Base-by-base conservation (phyloP, 164 flowering plant species). In the Santalum album region DNA sequence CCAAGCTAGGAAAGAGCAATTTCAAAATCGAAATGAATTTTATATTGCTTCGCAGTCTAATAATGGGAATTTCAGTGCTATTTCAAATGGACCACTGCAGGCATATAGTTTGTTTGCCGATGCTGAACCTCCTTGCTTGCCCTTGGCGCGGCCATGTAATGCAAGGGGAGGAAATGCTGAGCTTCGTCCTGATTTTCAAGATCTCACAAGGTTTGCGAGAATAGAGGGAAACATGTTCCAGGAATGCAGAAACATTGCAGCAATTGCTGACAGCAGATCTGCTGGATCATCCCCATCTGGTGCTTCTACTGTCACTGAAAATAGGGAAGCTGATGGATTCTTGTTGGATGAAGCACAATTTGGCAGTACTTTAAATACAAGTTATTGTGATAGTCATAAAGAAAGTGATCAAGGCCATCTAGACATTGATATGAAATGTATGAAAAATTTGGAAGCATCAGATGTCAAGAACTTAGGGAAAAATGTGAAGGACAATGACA, bases 1-100 rank as follows among this genome's bases (percentile, higher is more conserved):
- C 53, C 66, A 64, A 54, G 24, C 29, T 43, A 54, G 35, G 14
- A 53, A 42, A 43, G 21, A 49, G 57, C 69, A 43, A 22, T 48
- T 40, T 57, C 56, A 56, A 12, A 25, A 47, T 17, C 55, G 18
- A 36, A 48, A 42, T 36, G 47, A 49, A 34, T 35, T 34, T n/a
- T 25, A 49, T 18, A 25, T 12, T 25, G 58, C 24, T 53, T 35
- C 47, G 45, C 70, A 61, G 55, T 48, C 29, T 18, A 55, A 32
- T 25, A 53, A 26, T 40, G 48, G n/a, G 46, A 62, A 39, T 50
- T 36, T 55, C 6, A 47, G 22, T n/a, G n/a, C n/a, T n/a, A n/a
- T n/a, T n/a, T n/a, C n/a, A 19, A 22, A 20, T 36, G 50, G 29
- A 29, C 6, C 9, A 9, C 9, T 29, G 34, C 34, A 29, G 34